phyloP scores from a whole-genome alignment of 2,329 filamentous ascomycete genomes.

The Rutstroemia sp. region DNA sequence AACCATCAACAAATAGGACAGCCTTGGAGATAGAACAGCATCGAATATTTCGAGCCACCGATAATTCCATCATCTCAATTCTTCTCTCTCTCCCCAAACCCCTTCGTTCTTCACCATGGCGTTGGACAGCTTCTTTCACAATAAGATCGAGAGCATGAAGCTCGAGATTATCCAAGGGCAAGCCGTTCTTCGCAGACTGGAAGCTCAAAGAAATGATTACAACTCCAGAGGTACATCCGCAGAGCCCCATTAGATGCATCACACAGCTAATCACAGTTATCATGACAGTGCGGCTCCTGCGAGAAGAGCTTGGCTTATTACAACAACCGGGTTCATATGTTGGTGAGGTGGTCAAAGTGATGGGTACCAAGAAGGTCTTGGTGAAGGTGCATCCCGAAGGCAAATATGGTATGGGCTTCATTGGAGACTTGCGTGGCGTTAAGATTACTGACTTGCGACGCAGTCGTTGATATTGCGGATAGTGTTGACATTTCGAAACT shows the following conservation, averaged over 20 bases:
- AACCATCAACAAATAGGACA: conserved; percentile 7
- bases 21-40: conserved; percentile 3
- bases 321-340: conserved; percentile 98
- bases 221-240: conserved; percentile 62
- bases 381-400: conserved; percentile 99
- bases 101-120: conserved; percentile 61
- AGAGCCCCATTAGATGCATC: not conserved
- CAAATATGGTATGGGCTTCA: conserved; percentile 76
- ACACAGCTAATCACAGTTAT: conserved; percentile 15
- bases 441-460: not conserved
- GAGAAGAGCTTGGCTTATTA: conserved; percentile 90
- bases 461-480: conserved; percentile 94
- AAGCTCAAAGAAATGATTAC: conserved; percentile 98
- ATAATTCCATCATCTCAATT: not conserved
- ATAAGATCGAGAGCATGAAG: conserved; percentile 99
- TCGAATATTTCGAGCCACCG: not conserved
- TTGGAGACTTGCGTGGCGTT: not conserved
- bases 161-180: conserved; percentile 99
- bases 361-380: conserved; percentile 98
- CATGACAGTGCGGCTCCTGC: conserved; percentile 66
- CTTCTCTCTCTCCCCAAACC: no score
- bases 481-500: conserved; percentile 92
- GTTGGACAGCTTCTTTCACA: conserved; percentile 98
- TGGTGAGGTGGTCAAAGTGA: conserved; percentile 99
- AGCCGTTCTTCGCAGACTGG: conserved; percentile 85